Conservation (phyloP, 495 filamentous ascomycete species). For the Clavariopsis aquatica region DNA sequence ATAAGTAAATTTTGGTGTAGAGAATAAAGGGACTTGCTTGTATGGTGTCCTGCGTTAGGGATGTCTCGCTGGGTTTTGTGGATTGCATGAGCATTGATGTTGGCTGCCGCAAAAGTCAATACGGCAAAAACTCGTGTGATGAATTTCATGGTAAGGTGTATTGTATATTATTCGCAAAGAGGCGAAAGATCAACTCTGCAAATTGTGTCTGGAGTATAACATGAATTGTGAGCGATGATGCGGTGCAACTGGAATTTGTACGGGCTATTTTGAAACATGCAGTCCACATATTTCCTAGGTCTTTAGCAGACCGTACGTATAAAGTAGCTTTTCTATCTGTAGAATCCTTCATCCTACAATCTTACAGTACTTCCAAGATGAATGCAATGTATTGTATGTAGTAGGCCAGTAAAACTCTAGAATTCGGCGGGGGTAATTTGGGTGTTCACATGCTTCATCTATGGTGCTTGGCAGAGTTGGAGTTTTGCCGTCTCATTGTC, state of each 20-base stretch:
- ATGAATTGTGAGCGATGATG: too few species aligned
- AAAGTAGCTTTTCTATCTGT: conserved; percentile 1
- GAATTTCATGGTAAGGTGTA: too few species aligned
- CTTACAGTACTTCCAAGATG: not conserved
- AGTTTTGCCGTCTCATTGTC: not conserved
- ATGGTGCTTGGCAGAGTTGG: not conserved
- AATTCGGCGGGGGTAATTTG: not conserved
- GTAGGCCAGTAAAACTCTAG: too few species aligned
- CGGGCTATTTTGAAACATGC: too few species aligned
- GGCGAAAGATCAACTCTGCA: too few species aligned
- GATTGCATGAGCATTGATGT: not conserved
- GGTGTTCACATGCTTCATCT: not conserved
- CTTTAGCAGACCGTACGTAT: not conserved
- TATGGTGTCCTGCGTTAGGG: not conserved
- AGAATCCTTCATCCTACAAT: not conserved
- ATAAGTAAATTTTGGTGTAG: not conserved
- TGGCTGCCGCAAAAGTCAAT: not conserved
- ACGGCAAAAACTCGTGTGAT: too few species aligned
- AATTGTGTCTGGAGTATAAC: too few species aligned
- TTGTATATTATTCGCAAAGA: too few species aligned
- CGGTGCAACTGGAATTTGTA: too few species aligned
- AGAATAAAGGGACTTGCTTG: not conserved
- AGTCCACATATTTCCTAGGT: not conserved
- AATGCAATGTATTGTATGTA: too few species aligned
- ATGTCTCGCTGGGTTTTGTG: not conserved